Percentiles rank a stretch among this genome's conserved stretches.
These are phyloP conservation scores for Durusdinium trenchii DNA, from an alignment of 73 alveolate genomes.

Conservation along the genomic window DNA sequence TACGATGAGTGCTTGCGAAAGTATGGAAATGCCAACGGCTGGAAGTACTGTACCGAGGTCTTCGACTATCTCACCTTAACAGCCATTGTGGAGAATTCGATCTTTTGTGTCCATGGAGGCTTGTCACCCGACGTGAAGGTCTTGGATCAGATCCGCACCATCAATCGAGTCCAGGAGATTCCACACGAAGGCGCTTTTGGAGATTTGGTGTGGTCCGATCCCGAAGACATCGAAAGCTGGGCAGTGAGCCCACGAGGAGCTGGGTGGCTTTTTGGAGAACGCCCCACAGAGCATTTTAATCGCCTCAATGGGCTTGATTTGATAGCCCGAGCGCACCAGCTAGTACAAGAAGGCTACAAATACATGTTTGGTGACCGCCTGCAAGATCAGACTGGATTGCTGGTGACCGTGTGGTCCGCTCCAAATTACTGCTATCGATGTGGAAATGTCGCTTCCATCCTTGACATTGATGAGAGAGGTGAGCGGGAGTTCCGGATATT, in stretches of 20 bases:
- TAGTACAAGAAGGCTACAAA: conserved; percentile 99
- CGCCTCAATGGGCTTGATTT: conserved; percentile 97
- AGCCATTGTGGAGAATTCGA: conserved; percentile 96
- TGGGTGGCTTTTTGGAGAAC: conserved; percentile 98
- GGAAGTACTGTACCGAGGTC: conserved; percentile 98
- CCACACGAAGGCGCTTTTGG: conserved; percentile 96
- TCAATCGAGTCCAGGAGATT: conserved; percentile 96
- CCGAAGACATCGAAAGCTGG: conserved; percentile 99
- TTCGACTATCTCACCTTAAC: conserved; percentile 97
- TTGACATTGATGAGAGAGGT: conserved; percentile 61
- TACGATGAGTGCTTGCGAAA: conserved; percentile 98
- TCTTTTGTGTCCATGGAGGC: conserved; percentile 99
- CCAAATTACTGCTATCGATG: conserved; percentile 98
- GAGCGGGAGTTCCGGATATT: conserved; percentile 90
- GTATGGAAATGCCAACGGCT: conserved; percentile 98
- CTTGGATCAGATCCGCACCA: conserved; percentile 94
- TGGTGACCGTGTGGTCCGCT: conserved; percentile 96
- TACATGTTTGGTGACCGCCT: conserved; percentile 70
- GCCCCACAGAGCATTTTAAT: conserved; percentile 89
- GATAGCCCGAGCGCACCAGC: conserved; percentile 99
- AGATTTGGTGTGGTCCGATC: conserved; percentile 99
- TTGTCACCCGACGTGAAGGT: conserved; percentile 97
- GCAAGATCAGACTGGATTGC: conserved; percentile 61
- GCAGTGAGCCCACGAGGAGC: conserved; percentile 99
- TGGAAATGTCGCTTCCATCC: conserved; percentile 96